Percentiles rank a stretch among this genome's conserved stretches.
These are phyloP conservation scores for Lagenidium sp. DNA, from an alignment of 352 stramenopile genomes.

Conservation along the genomic window DNA sequence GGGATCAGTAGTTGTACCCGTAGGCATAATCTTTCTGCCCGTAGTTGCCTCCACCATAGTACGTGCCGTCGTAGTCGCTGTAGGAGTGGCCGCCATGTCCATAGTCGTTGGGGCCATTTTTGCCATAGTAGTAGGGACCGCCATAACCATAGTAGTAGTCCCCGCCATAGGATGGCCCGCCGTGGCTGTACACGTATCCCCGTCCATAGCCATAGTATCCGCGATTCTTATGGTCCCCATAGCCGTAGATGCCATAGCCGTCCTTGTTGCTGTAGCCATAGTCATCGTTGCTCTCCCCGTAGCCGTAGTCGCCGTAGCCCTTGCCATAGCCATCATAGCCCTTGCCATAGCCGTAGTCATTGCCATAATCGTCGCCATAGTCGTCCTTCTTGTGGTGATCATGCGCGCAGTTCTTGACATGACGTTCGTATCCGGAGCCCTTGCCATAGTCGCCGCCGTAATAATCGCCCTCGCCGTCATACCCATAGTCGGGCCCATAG, in stretches of 20 bases:
- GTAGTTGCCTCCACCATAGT: background rate
- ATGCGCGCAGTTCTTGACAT: background rate
- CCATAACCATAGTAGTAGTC: slow-evolving; percentile 6
- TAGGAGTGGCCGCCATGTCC: background rate
- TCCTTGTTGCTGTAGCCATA: slow-evolving; percentile 1
- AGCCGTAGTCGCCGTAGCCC: background rate
- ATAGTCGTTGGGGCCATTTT: background rate
- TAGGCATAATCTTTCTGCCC: background rate
- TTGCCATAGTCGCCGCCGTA: background rate
- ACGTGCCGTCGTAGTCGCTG: background rate
- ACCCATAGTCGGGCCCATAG: slow-evolving; percentile 5
- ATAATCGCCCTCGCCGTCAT: slow-evolving; percentile 3
- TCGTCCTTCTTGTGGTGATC: background rate
- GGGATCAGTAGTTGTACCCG: background rate
- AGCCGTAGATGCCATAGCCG: no score
- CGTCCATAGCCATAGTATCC: no score
- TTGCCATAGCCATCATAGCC: slow-evolving; percentile 2
- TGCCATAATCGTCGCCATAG: background rate
- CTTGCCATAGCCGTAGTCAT: no score
- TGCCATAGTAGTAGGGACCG: slow-evolving; percentile 1
- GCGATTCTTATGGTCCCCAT: no score
- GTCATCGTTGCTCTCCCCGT: no score
- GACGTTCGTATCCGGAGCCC: background rate
- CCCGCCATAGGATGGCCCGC: no score
- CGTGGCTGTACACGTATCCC: no score